Conservation (phyloP, 2,329 filamentous ascomycete genomes). For the Xylaria digitata region DNA sequence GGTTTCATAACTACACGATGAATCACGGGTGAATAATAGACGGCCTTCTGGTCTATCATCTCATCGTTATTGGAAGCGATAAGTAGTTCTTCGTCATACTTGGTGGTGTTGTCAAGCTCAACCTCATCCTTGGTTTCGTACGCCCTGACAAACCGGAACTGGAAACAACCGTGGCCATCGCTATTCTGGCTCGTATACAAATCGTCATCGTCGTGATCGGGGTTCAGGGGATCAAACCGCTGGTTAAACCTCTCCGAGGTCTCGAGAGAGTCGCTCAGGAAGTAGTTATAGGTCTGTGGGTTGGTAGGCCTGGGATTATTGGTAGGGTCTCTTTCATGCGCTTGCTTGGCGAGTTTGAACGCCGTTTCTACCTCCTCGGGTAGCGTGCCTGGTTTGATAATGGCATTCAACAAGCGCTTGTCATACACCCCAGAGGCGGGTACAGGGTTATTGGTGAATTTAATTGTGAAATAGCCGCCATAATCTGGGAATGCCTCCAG, state of each 20-base stretch:
- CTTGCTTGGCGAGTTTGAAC: constrained; percentile 62
- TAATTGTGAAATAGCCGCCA: constrained; percentile 75
- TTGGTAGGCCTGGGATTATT: constrained; percentile 67
- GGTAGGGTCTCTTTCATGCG: constrained; percentile 67
- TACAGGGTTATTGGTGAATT: constrained; percentile 74
- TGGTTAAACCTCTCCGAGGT: constrained; percentile 67
- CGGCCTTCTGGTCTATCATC: constrained; percentile 62
- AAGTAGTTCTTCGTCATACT: constrained; percentile 73
- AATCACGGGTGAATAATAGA: constrained; percentile 76
- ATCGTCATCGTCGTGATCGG: constrained; percentile 63
- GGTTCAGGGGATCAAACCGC: constrained; percentile 69
- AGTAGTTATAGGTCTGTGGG: constrained; percentile 75
- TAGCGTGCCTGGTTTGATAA: constrained; percentile 70
- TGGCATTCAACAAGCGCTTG: constrained; percentile 68
- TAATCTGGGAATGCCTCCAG: constrained; percentile 76
- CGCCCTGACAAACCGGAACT: constrained; percentile 70
- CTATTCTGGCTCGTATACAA: constrained; percentile 66
- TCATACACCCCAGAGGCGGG: constrained; percentile 65
- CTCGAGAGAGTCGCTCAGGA: constrained; percentile 63
- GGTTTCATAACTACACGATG: constrained; percentile 71
- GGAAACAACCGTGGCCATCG: constrained; percentile 63
- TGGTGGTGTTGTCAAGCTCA: constrained; percentile 66
- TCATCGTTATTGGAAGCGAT: constrained; percentile 67
- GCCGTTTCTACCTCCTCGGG: constrained; percentile 65
- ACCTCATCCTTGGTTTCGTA: constrained; percentile 73